These are phyloP conservation scores for Alisma plantagoaquatica DNA, from an alignment of 106 monocot genomes.

Conservation along the genomic window DNA sequence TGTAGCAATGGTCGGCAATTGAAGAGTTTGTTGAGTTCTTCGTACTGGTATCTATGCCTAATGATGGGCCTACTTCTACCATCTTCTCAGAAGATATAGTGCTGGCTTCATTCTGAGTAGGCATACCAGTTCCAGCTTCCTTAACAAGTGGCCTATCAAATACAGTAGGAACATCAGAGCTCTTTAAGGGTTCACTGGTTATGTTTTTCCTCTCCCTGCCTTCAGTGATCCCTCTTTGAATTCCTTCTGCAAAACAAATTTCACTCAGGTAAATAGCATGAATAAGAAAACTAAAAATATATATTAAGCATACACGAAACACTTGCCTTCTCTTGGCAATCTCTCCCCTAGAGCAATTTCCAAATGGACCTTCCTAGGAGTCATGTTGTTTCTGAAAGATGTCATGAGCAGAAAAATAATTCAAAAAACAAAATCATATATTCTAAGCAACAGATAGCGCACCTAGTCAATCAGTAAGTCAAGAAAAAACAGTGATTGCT, in stretches of 20 bases:
- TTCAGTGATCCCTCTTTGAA: slow-evolving; percentile 30
- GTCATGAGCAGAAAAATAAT: not conserved
- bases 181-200: slow-evolving; percentile 43
- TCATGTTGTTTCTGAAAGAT: slow-evolving; percentile 69
- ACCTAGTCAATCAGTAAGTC: no score
- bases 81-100: slow-evolving; percentile 44
- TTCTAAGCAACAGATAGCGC: no score
- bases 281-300: no score
- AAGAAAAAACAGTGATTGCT: no score
- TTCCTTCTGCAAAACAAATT: slow-evolving; percentile 32
- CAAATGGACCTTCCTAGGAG: slow-evolving; percentile 87
- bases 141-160: no score
- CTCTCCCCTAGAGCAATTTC: slow-evolving; percentile 78
- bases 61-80: slow-evolving; percentile 46
- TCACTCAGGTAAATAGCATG: no score
- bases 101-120: slow-evolving; percentile 10
- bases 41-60: no score
- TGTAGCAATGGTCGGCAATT: no score
- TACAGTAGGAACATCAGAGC: slow-evolving; percentile 40
- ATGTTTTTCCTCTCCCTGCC: slow-evolving; percentile 32
- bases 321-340: slow-evolving; percentile 56
- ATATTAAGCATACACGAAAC: not conserved
- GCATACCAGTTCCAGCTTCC: slow-evolving; percentile 13
- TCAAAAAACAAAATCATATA: not conserved
- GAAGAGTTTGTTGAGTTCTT: no score